Evolutionary conservation across 2,329 filamentous ascomycete species (phyloP).

Genomic region (Aspergillus flavus): DNA sequence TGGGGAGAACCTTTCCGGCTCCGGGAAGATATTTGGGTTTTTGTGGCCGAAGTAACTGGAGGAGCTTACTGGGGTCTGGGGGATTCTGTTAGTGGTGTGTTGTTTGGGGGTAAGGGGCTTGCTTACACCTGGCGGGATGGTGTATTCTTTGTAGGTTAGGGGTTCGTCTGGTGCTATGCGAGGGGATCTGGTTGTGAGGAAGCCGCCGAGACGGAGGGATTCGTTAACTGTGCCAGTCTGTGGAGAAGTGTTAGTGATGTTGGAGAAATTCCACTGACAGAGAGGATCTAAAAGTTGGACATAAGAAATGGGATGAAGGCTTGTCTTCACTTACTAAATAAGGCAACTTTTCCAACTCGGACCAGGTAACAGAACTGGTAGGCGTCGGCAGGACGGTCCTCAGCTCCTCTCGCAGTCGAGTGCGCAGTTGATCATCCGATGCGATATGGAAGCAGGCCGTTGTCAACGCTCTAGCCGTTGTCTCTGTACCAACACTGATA

Average conservation of each 20-base stretch:
- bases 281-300: too few relatives aligned
- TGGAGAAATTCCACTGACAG: accelerated
- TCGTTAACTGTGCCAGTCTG: conserved; percentile 17
- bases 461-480: conserved; percentile 34
- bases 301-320: too few relatives aligned
- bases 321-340: conserved; percentile 32
- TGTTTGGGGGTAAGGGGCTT: too few relatives aligned
- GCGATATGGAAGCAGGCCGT: conserved; percentile 36
- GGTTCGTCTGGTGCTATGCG: conserved; percentile 11
- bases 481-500: conserved; percentile 40
- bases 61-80: conserved; percentile 36
- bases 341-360: conserved; percentile 41
- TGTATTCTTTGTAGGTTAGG: conserved; percentile 18
- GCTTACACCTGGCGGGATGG: conserved; percentile 31
- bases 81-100: neutral
- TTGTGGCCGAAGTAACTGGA: conserved; percentile 32
- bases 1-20: conserved; percentile 21
- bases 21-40: conserved; percentile 26
- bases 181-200: conserved; percentile 10
- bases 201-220: conserved; percentile 10
- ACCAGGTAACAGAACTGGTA: conserved; percentile 24
- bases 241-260: too few relatives aligned
- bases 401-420: conserved; percentile 31
- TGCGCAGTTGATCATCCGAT: conserved; percentile 19
- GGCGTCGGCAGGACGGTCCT: conserved; percentile 27